Base-by-base conservation (phyloP, 2,329 filamentous ascomycete genomes). In the Aspergillus thermomutatus region DNA sequence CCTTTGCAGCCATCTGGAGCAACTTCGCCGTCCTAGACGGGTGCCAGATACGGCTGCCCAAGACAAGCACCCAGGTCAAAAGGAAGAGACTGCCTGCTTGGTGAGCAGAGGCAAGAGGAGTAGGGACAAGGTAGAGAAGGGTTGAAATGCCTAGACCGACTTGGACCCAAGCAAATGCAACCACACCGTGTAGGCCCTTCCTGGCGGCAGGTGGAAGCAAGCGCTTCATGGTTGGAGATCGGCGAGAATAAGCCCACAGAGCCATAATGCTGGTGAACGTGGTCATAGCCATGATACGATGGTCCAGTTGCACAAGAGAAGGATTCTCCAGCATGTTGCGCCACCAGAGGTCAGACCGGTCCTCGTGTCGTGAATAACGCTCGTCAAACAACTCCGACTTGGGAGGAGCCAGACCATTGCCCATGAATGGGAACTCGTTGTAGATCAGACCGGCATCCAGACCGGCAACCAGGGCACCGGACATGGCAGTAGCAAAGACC, bases 391-490 rank as follows among this genome's bases (percentile, higher is more conserved):
- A 86, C 77, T 97, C 93, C 9, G 85, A 82, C 69, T 83, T 85
- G 0, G 93, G 93, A 1, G 93, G 93, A 0, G 91, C 82, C 23
- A 96, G 79, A 10, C 92, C 91, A 3, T 85, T 76, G 8, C 94
- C 94, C 94, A 99, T 99, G 76, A 84, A 90, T 6, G 94, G 94
- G 74, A 99, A 97, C 75, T 99, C 92, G 73, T 99, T 99, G 81
- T 99, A 99, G 76, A 99, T 97, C 55, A 99, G 82, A 8, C 94
- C 94, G 8, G 94, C 94, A 71, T 99, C 94, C 14, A 99, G 87
- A 31, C 94, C 94, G 6, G 94, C 94, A 31, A 99, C 94, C 2
- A 99, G 83, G 4, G 88, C 93, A 53, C 93, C 94, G 3, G 94
- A 97, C 84, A 99, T 90, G 69, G 90, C 92, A 3, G 94, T 99